Conservation (phyloP, 2,329 filamentous ascomycete species). For the Ascochyta lentis region DNA sequence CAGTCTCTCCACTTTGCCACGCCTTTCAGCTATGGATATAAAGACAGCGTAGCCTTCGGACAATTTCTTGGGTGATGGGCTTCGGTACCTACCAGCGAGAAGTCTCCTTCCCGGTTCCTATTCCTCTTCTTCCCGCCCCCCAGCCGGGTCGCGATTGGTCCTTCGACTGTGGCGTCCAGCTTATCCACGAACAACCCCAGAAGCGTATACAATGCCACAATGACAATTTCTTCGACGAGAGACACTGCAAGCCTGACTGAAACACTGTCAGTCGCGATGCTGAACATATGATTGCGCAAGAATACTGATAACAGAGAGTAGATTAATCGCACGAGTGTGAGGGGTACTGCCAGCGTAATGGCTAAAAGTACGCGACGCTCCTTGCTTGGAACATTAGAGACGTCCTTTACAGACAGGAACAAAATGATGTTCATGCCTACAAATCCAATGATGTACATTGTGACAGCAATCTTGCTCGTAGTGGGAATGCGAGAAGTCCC, state of each 20-base stretch:
- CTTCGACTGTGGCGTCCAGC: neutral
- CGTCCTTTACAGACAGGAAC: slow-evolving; percentile 7
- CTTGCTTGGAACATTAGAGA: slow-evolving; percentile 10
- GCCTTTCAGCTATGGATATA: neutral
- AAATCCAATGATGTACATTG: slow-evolving; percentile 27
- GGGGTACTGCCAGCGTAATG: slow-evolving; percentile 24
- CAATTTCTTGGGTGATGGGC: neutral
- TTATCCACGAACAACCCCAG: slow-evolving; percentile 24
- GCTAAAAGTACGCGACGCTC: slow-evolving; percentile 25
- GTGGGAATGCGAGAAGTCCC: slow-evolving; percentile 24
- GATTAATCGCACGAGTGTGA: slow-evolving; percentile 27
- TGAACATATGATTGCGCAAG: slow-evolving; percentile 24
- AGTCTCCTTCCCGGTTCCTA: neutral
- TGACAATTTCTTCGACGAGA: slow-evolving; percentile 29
- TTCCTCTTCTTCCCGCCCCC: neutral
- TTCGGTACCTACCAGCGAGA: neutral
- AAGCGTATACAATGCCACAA: slow-evolving; percentile 25
- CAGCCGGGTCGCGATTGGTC: slow-evolving; percentile 1
- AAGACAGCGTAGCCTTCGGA: neutral
- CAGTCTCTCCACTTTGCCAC: neutral
- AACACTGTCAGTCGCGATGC: slow-evolving; percentile 21
- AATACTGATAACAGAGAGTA: slow-evolving; percentile 26
- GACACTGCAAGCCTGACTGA: slow-evolving; percentile 22
- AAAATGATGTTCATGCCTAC: slow-evolving; percentile 16
- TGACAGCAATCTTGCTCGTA: slow-evolving; percentile 23